Evolutionary conservation across 2,329 filamentous ascomycete species (phyloP), one percentile per base, ranked within the genome.

Genomic region (Arthrobotrys musiformis): DNA sequence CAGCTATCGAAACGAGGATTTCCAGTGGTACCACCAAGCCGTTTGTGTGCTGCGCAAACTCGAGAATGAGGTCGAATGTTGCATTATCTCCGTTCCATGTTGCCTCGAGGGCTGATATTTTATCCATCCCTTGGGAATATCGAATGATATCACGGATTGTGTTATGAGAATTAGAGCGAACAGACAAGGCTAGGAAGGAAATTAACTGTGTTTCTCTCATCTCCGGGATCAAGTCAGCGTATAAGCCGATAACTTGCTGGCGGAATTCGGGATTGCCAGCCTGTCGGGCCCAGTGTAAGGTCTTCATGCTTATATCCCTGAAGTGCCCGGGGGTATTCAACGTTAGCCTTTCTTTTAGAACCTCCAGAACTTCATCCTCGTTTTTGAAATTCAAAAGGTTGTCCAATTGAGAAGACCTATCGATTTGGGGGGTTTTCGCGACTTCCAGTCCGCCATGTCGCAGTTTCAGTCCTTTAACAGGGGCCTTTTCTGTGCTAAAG

Each of bases 51-150:
- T 44, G 19, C 5, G 46, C 62, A 17, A 56, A 9, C 13, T 68
- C n/a, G n/a, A 50, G 11, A 17, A 68, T n/a, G 7, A 68, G 22
- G 17, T 60, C 64, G 26, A 68, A 68, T 26, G 64, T 68, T 1
- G 8, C 9, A n/a, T 56, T 35, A 8, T 68, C 52, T 22, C 64
- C 64, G 13, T 58, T 58, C 64, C 64, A 68, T 3, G 64, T 37
- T 13, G 64, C 64, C 24, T 68, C 52, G 8, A 68, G 50, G 3
- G 19, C 4, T 13, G 26, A 33, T 58, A 48, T 17, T 26, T 60
- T 60, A 17, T 58, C 35, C 9, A 60, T 4, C 6, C 9, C 37
- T 0, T 35, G 46, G 33, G 7, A 9, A 40, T 42, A 22, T 11
- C 2, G 17, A 56, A 54, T 42, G 15, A 56, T 56, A 0, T 35